Evolutionary conservation across 495 filamentous ascomycete species (phyloP).

Genomic region (Trichoderma virens): DNA sequence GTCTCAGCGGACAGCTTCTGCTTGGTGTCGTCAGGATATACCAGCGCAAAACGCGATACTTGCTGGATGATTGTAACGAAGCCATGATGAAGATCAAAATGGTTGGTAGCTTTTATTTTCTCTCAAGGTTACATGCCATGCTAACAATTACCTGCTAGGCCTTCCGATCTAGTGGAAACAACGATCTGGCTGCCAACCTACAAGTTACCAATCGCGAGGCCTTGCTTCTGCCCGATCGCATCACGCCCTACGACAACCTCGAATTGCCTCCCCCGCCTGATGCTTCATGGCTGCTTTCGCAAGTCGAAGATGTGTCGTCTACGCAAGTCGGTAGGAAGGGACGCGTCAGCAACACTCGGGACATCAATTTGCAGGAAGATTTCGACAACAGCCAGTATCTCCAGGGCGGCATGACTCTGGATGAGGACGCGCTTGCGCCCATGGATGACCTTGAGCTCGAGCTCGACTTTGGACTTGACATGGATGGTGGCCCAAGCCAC

Average conservation of each 20-base stretch:
- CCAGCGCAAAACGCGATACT: slow-evolving; percentile 89
- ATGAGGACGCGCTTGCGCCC: slow-evolving; percentile 44
- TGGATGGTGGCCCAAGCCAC: slow-evolving; percentile 52
- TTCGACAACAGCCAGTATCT: slow-evolving; percentile 60
- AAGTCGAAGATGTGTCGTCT: slow-evolving; percentile 47
- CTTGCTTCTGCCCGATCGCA: slow-evolving; percentile 74
- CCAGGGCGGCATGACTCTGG: slow-evolving; percentile 51
- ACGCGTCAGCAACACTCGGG: slow-evolving; percentile 49
- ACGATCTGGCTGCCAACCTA: slow-evolving; percentile 63
- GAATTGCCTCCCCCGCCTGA: slow-evolving; percentile 57
- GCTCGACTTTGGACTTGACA: slow-evolving; percentile 51
- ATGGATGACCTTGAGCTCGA: slow-evolving; percentile 50
- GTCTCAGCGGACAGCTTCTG: slow-evolving; percentile 86
- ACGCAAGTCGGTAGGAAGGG: slow-evolving; percentile 44
- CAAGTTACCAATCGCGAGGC: slow-evolving; percentile 57
- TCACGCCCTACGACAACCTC: slow-evolving; percentile 84
- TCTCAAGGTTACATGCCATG: slow-evolving; percentile 10
- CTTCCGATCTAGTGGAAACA: slow-evolving; percentile 70
- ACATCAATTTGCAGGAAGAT: slow-evolving; percentile 55
- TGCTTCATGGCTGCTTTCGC: slow-evolving; percentile 64
- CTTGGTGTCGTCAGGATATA: slow-evolving; percentile 96
- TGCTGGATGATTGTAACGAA: slow-evolving; percentile 95
- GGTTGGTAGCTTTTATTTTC: slow-evolving; percentile 45
- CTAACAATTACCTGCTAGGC: slow-evolving; percentile 45
- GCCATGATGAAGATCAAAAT: slow-evolving; percentile 96